Evolutionary conservation across 176 grass and related monocot species (phyloP), one percentile per base, ranked within the genome.

Genomic region (Carex parvula): DNA sequence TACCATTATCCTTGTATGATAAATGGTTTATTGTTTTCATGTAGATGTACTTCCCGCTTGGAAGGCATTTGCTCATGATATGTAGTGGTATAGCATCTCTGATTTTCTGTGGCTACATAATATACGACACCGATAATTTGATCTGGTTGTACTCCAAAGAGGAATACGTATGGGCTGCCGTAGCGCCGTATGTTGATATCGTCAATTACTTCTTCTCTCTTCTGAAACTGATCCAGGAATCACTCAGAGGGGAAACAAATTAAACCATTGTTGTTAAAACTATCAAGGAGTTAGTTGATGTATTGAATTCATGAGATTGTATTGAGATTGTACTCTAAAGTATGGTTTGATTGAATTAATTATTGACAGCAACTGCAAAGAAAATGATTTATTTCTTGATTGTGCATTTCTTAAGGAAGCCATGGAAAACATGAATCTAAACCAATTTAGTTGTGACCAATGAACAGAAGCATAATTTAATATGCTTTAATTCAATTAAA

Each of bases 41-140:
- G 6, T 59, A 91, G 89, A 8, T 91, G 21, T 92, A 93, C 67
- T 98, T 98, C 85, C 89, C 91, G 59, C 79, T 95, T 1, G 93
- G 93, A 20, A 88, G 85, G 86, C 21, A 95, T 41, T 93, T 93
- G 3, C 13, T 84, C 1, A 93, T 93, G 91, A 11, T 98, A 58
- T 98, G 93, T 32, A 89, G 93, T 17, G 93, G 65, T 0, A 24
- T 98, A 0, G 96, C 91, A 0, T 88, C 91, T 22, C 42, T 50
- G 46, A 37, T 98, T 39, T 98, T 98, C 89, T 95, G 86, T 64
- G 89, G 93, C 0, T 98, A 95, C 88, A 95, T 98, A 55, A 86
- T 98, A 79, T 98, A 98, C 30, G 96, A 95, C 65, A 98, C 92
- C 0, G 93, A 98, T 60, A 98, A 98, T 56, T 87, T 98, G 85